A percentile compares a stretch with the other conserved stretches of the same genome.
Evolutionary conservation across 2,329 filamentous ascomycete species (phyloP).

Genomic region (Trichoderma oligosporum): DNA sequence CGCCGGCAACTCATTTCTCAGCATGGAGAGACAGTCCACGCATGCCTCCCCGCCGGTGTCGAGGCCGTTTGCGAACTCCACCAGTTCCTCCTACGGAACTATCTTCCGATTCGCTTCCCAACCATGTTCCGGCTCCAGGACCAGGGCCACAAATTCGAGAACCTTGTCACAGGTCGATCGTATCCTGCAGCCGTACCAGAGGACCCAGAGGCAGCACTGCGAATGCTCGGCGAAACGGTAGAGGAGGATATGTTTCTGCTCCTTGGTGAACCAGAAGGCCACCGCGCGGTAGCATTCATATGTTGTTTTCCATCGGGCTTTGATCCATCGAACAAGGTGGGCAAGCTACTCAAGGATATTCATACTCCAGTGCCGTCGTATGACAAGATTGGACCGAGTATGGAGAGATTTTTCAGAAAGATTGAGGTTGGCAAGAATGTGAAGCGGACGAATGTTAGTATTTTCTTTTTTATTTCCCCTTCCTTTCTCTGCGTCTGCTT

Average conservation of each 20-base stretch:
- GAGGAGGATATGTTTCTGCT: constrained; percentile 55
- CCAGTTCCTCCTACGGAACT: constrained; percentile 42
- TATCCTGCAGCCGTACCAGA: constrained; percentile 30
- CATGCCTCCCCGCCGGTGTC: constrained; percentile 39
- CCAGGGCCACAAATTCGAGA: constrained; percentile 35
- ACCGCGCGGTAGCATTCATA: constrained; percentile 46
- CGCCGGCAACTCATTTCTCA: constrained; percentile 39
- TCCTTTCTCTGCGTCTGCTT: background rate
- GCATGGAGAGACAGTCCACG: constrained; percentile 41
- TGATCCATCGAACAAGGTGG: constrained; percentile 48
- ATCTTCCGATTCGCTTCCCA: constrained; percentile 49
- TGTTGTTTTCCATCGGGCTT: constrained; percentile 53
- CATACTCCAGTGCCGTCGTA: constrained; percentile 52
- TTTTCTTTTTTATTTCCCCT: background rate
- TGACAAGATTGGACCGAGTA: constrained; percentile 51
- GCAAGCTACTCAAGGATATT: constrained; percentile 45
- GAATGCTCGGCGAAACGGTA: constrained; percentile 46
- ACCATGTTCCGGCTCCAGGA: constrained; percentile 42
- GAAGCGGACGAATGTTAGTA: constrained; percentile 47
- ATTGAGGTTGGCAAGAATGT: constrained; percentile 47
- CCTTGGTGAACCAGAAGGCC: constrained; percentile 39
- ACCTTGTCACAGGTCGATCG: constrained; percentile 36
- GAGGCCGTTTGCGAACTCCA: constrained; percentile 48
- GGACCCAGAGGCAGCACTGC: constrained; percentile 36
- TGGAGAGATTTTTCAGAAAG: constrained; percentile 52